Evolutionary conservation across 192 early-diverging fungal genomes (phyloP).

Genomic region (Podila verticillata): DNA sequence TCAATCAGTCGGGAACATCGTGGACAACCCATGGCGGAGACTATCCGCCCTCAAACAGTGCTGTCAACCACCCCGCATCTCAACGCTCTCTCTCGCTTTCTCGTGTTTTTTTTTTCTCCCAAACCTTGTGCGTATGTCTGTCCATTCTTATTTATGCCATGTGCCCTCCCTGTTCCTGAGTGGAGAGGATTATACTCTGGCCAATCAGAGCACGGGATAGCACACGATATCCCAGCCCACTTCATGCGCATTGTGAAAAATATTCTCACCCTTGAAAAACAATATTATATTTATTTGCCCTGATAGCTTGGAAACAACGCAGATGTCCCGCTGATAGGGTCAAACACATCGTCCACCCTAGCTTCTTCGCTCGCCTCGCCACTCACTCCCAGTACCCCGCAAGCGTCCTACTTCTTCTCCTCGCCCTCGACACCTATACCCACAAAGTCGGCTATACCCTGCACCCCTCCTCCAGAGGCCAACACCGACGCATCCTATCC

Average conservation of each 20-base stretch:
- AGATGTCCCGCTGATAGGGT: constrained; percentile 19
- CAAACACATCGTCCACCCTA: constrained; percentile 1
- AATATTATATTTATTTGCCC: too few species aligned
- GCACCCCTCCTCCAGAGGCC: constrained; percentile 41
- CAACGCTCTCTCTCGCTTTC: too few species aligned
- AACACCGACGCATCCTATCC: constrained; percentile 11
- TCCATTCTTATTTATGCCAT: not conserved
- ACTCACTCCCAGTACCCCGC: constrained; percentile 28
- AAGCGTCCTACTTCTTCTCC: constrained; percentile 38
- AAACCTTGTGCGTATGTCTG: too few species aligned
- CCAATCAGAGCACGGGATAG: constrained; percentile 12
- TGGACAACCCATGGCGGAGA: too few species aligned
- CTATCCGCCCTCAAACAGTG: too few species aligned
- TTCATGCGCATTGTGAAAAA: not conserved
- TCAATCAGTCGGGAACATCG: too few species aligned
- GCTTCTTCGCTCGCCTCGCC: constrained; percentile 28
- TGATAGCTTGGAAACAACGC: constrained; percentile 42
- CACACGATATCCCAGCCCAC: constrained; percentile 1
- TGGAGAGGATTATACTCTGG: not conserved
- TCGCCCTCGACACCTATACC: constrained; percentile 27
- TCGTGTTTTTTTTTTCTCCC: not conserved
- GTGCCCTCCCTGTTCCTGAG: not conserved
- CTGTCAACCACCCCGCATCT: too few species aligned
- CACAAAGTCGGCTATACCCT: constrained; percentile 35
- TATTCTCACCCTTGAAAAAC: not conserved